Evolutionary conservation across 2,329 filamentous ascomycete genomes (phyloP).

Genomic region (Westerdykella aurantiaca): DNA sequence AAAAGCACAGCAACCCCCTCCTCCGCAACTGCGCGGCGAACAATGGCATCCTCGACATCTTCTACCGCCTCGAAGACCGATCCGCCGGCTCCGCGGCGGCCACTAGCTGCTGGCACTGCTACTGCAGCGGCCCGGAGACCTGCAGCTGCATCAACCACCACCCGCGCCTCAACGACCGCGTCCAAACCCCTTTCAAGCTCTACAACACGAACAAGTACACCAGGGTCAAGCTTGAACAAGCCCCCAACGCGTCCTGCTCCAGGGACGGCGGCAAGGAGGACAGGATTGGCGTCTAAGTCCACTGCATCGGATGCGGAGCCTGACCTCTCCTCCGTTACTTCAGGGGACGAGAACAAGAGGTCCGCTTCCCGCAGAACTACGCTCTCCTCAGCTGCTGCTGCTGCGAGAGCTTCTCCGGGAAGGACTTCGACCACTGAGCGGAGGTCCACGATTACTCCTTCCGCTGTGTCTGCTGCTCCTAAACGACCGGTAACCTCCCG

Average conservation of each 20-base stretch:
- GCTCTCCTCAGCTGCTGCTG: constrained; percentile 11
- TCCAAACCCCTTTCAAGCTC: constrained; percentile 20
- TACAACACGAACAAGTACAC: constrained; percentile 20
- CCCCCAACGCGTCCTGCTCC: constrained; percentile 31
- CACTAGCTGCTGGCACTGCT: constrained; percentile 11
- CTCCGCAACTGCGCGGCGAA: constrained; percentile 22
- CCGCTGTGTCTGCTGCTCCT: constrained; percentile 12
- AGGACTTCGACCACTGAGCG: constrained; percentile 16
- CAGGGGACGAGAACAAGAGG: constrained; percentile 34
- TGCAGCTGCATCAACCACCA: constrained; percentile 13
- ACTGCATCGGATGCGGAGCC: constrained; percentile 28
- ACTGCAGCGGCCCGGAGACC: constrained; percentile 20
- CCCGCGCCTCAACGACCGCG: constrained; percentile 21
- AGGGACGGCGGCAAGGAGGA: constrained; percentile 19
- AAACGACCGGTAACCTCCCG: constrained; percentile 28
- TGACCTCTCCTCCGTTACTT: constrained; percentile 30
- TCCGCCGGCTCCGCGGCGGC: constrained; percentile 23
- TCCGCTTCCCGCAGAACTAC: constrained; percentile 23
- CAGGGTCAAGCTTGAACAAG: constrained; percentile 31
- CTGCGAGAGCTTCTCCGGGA: constrained; percentile 21
- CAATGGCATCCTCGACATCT: constrained; percentile 30
- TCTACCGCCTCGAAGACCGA: constrained; percentile 23
- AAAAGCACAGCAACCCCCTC: constrained; percentile 19
- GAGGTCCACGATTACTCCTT: constrained; percentile 7
- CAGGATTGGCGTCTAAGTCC: constrained; percentile 17